phyloP scores from a whole-genome alignment of 208 protist genomes.

The Acanthamoeba rhysodes region DNA sequence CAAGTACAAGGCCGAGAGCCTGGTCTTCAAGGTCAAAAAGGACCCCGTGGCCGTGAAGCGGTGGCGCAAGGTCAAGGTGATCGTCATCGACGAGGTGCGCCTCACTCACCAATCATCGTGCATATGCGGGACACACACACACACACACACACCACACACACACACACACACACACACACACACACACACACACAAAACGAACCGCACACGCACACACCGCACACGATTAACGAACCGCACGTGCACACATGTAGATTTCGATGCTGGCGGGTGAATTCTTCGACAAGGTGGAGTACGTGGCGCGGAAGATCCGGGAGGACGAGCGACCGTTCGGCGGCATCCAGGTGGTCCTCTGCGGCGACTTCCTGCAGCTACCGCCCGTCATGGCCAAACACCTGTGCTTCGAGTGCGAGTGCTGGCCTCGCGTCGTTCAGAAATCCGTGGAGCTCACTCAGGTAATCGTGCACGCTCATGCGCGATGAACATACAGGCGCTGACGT shows the following conservation, averaged over 20 bases:
- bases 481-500: too few species aligned
- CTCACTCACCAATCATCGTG: too few species aligned
- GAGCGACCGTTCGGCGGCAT: conserved; percentile 69
- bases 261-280: conserved; percentile 67
- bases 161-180: too few species aligned
- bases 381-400: conserved; percentile 63
- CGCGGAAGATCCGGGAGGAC: conserved; percentile 37
- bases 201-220: neutral
- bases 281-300: conserved; percentile 63
- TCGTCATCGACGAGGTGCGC: conserved; percentile 55
- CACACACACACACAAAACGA: too few species aligned
- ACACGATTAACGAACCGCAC: too few species aligned
- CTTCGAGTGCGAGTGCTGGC: conserved; percentile 62
- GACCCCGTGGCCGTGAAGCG: conserved; percentile 46
- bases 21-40: conserved; percentile 45
- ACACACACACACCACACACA: too few species aligned
- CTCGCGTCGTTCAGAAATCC: conserved; percentile 11
- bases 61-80: conserved; percentile 25
- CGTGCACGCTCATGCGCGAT: too few species aligned
- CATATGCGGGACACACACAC: too few species aligned
- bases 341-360: conserved; percentile 65
- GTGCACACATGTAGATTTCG: neutral
- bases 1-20: conserved; percentile 73
- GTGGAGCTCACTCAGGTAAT: conserved; percentile 33
- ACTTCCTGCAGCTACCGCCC: conserved; percentile 61